These are phyloP conservation scores for Drosera capensis DNA, from an alignment of 148 eudicot species.

Conservation along the genomic window DNA sequence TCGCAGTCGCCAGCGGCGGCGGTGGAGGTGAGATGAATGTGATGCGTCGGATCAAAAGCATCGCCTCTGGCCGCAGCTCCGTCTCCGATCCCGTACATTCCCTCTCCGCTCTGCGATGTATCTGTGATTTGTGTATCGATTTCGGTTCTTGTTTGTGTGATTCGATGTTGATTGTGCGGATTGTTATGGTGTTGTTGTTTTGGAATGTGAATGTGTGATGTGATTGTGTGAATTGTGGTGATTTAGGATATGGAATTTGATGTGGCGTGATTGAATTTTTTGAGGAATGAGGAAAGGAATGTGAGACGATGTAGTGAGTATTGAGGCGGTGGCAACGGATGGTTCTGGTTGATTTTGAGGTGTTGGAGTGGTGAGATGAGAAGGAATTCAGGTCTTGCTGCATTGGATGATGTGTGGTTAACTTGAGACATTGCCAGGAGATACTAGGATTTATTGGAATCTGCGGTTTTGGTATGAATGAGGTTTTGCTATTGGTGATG, in stretches of 20 bases:
- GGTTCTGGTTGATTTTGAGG: background rate
- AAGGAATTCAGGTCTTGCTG: background rate
- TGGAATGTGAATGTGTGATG: no score
- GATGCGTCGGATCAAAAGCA: slow-evolving; percentile 83
- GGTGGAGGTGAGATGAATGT: slow-evolving; percentile 39
- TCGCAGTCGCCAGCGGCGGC: background rate
- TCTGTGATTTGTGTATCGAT: background rate
- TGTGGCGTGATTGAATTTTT: background rate
- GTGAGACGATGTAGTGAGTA: background rate
- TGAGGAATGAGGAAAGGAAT: background rate
- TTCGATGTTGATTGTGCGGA: background rate
- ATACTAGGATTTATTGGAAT: no score
- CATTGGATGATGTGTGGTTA: no score
- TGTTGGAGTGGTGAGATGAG: background rate
- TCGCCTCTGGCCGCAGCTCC: slow-evolving; percentile 73
- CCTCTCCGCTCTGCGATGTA: background rate
- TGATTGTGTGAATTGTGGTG: background rate
- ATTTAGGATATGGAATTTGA: background rate
- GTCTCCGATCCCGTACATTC: slow-evolving; percentile 64
- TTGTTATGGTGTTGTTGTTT: no score
- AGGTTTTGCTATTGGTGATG: no score
- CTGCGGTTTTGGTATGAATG: background rate
- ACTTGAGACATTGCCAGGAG: no score
- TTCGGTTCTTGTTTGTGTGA: background rate
- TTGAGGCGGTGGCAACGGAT: background rate